Conservation (phyloP, 345 rosid genomes). For the Eucalyptus decipiens region DNA sequence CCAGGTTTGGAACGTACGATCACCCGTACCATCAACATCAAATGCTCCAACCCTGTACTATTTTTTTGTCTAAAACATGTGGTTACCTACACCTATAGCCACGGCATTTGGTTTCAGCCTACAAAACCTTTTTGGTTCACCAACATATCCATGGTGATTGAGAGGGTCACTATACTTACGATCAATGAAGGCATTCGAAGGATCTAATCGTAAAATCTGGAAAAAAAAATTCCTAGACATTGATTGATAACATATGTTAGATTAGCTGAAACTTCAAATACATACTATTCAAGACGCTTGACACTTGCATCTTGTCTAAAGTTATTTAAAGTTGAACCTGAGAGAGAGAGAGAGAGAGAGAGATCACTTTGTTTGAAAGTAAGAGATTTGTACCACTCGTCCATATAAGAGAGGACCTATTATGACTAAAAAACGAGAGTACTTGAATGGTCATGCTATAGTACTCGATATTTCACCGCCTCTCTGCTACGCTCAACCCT, state of each 20-base stretch:
- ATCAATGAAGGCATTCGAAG: neutral
- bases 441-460: neutral
- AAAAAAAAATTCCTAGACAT: neutral
- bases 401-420: neutral
- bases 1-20: accelerated
- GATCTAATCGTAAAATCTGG: neutral
- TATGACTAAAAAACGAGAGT: neutral
- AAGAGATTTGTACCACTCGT: neutral
- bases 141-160: neutral
- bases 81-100: neutral
- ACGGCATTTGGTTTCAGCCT: neutral
- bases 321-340: neutral
- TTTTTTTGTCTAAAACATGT: neutral
- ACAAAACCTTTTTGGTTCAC: neutral
- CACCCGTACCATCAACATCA: neutral
- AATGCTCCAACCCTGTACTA: neutral
- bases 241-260: neutral
- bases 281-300: neutral
- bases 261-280: neutral
- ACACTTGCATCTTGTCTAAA: neutral
- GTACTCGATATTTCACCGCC: neutral
- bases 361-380: no score
- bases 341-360: no score
- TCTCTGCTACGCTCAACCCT: neutral
- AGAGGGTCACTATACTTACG: neutral